Conservation (phyloP, 176 grass and related monocot genomes). For the Paspalum notatum region DNA sequence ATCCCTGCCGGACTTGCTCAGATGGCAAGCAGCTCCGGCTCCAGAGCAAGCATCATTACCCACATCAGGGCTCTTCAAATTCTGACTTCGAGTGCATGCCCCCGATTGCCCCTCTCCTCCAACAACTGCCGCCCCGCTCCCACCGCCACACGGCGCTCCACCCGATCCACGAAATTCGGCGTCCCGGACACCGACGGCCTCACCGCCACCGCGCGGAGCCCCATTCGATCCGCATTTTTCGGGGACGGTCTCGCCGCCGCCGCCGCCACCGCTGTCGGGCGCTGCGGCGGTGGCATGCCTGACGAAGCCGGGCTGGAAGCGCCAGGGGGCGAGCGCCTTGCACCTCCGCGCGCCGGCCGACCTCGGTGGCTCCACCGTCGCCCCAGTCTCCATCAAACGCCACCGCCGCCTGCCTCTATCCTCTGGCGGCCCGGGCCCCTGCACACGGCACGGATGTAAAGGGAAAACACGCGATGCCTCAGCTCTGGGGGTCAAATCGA, state of each 20-base stretch:
- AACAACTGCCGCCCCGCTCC: neutral
- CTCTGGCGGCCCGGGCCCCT: neutral
- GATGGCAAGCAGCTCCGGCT: neutral
- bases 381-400: conserved; percentile 40
- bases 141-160: neutral
- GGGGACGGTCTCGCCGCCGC: neutral
- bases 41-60: neutral
- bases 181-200: neutral
- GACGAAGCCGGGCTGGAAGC: conserved; percentile 47
- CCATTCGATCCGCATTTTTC: neutral
- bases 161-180: neutral
- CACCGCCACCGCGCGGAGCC: neutral
- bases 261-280: neutral
- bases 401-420: neutral
- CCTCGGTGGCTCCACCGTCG: conserved; percentile 1
- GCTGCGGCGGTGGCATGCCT: conserved; percentile 1
- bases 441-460: neutral
- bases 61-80: conserved; percentile 2
- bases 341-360: conserved; percentile 30
- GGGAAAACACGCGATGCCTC: neutral
- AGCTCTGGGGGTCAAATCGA: conserved; percentile 1
- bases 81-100: neutral
- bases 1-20: neutral
- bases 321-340: conserved; percentile 48
- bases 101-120: neutral